Conservation (phyloP, 2,329 filamentous ascomycete species). For the Fusarium abutilonis region DNA sequence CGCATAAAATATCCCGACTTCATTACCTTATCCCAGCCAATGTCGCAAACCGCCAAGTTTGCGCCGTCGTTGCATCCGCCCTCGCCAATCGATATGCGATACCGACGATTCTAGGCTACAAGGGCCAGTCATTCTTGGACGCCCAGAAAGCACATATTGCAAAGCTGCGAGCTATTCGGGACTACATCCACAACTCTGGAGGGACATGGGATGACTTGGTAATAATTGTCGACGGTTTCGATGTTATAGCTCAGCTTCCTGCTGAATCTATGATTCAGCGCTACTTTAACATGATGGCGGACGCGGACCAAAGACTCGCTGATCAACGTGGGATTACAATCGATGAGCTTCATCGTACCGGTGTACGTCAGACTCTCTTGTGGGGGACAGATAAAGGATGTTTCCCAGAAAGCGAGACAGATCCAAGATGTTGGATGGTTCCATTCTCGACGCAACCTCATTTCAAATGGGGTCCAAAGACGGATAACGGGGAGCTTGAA, state of each 20-base stretch:
- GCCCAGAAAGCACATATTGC: slow-evolving; percentile 34
- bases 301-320: slow-evolving; percentile 32
- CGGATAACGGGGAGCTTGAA: slow-evolving; percentile 20
- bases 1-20: slow-evolving; percentile 15
- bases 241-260: slow-evolving; percentile 41
- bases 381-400: slow-evolving; percentile 41
- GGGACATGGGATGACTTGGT: slow-evolving; percentile 34
- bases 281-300: slow-evolving; percentile 31
- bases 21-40: slow-evolving; percentile 40
- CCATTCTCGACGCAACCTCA: slow-evolving; percentile 31
- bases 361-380: slow-evolving; percentile 36
- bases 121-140: slow-evolving; percentile 31
- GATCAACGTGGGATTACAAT: slow-evolving; percentile 33
- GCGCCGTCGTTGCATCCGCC: slow-evolving; percentile 33
- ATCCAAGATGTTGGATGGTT: slow-evolving; percentile 37
- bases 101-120: slow-evolving; percentile 36
- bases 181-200: slow-evolving; percentile 23
- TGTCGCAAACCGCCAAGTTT: slow-evolving; percentile 21
- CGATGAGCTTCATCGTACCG: slow-evolving; percentile 25
- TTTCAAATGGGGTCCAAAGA: slow-evolving; percentile 32
- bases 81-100: slow-evolving; percentile 41
- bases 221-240: slow-evolving; percentile 39
- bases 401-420: slow-evolving; percentile 11
- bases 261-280: slow-evolving; percentile 38
- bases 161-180: slow-evolving; percentile 29